These are phyloP conservation scores for Maudiozyma serrabonitensis DNA, from an alignment of 805 yeast species.

Conservation along the genomic window DNA sequence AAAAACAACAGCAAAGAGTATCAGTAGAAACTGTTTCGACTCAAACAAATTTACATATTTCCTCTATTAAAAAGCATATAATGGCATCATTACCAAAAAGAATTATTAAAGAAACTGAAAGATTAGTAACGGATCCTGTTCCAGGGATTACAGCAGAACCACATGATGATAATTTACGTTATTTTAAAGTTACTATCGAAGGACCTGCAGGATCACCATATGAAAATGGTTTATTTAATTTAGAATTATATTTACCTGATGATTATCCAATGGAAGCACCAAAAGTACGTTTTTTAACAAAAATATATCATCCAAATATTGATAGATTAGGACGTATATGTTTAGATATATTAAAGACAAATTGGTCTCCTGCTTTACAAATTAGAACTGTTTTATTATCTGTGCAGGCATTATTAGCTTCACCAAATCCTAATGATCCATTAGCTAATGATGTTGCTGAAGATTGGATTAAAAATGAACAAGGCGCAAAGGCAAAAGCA, in stretches of 20 bases:
- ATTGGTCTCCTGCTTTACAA: slow-evolving; percentile 97
- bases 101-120: slow-evolving; percentile 90
- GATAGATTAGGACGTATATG: slow-evolving; percentile 94
- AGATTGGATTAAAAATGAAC: slow-evolving; percentile 85
- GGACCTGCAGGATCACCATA: slow-evolving; percentile 92
- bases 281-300: slow-evolving; percentile 85
- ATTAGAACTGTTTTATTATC: slow-evolving; percentile 85
- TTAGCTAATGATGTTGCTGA: slow-evolving; percentile 96
- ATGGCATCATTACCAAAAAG: slow-evolving; percentile 63
- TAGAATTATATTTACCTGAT: slow-evolving; percentile 86
- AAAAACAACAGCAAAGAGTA: too few species aligned
- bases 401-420: slow-evolving; percentile 86
- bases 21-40: too few species aligned
- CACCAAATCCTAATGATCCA: slow-evolving; percentile 98
- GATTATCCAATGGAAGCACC: slow-evolving; percentile 99
- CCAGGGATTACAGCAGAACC: slow-evolving; percentile 93
- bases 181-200: slow-evolving; percentile 82
- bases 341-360: slow-evolving; percentile 84
- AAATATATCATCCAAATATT: slow-evolving; percentile 92
- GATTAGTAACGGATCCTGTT: slow-evolving; percentile 87
- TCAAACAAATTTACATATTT: neutral
- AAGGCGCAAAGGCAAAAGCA: slow-evolving; percentile 72
- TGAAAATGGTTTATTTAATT: slow-evolving; percentile 69
- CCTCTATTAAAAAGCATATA: neutral
- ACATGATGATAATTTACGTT: slow-evolving; percentile 86